A percentile compares a stretch with the other conserved stretches of the same genome.
These are phyloP conservation scores for Pythium rishiriense DNA, from an alignment of 352 stramenopile species.

Conservation along the genomic window DNA sequence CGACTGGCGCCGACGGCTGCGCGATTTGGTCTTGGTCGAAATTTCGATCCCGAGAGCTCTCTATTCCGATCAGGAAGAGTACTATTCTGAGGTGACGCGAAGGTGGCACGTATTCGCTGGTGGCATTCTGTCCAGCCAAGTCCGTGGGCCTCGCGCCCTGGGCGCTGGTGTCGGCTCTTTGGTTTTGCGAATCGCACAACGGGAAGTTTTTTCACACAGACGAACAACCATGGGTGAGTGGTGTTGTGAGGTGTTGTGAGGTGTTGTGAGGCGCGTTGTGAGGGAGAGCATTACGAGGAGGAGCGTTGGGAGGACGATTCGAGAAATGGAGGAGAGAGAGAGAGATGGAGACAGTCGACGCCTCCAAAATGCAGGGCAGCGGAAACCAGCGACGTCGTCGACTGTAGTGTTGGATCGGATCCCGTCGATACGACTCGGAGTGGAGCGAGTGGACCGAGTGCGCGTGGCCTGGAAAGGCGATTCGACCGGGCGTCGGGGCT, in stretches of 20 bases:
- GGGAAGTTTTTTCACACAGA: constrained; percentile 40
- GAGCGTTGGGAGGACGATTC: too few relatives aligned
- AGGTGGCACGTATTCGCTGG: constrained; percentile 30
- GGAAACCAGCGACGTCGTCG: too few relatives aligned
- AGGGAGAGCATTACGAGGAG: too few relatives aligned
- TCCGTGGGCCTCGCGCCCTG: neutral
- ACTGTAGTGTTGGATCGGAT: too few relatives aligned
- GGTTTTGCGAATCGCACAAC: constrained; percentile 33
- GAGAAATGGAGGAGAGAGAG: too few relatives aligned
- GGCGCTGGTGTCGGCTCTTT: constrained; percentile 2
- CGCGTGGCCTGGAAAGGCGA: too few relatives aligned
- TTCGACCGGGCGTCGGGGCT: too few relatives aligned
- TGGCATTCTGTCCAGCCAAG: constrained; percentile 38
- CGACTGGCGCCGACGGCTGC: constrained; percentile 11
- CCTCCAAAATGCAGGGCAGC: too few relatives aligned
- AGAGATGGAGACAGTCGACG: too few relatives aligned
- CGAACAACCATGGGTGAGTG: constrained; percentile 37
- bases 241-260: neutral
- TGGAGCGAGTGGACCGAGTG: too few relatives aligned
- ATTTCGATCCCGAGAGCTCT: neutral
- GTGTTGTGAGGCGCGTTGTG: too few relatives aligned
- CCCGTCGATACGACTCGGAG: too few relatives aligned
- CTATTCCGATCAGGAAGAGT: constrained; percentile 8
- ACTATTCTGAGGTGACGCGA: constrained; percentile 12
- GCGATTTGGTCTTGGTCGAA: neutral